Evolutionary conservation across 495 filamentous ascomycete genomes (phyloP).

Genomic region (Astrocystis sublimbata): DNA sequence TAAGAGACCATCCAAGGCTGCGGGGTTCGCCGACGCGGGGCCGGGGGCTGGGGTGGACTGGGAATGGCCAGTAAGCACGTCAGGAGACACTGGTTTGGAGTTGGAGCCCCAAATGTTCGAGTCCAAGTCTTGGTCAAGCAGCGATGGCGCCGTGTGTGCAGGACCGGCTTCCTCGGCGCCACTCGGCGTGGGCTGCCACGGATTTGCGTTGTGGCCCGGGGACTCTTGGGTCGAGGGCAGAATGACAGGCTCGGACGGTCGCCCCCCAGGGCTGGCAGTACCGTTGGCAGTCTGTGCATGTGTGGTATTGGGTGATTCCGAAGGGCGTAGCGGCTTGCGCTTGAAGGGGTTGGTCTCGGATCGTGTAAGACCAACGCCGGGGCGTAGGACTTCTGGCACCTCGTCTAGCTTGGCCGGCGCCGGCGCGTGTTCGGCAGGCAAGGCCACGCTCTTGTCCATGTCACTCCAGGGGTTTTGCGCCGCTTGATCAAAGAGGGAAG

Average conservation of each 20-base stretch:
- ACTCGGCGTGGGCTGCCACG: conserved; percentile 49
- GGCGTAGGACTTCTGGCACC: conserved; percentile 38
- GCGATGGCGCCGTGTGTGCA: conserved; percentile 22
- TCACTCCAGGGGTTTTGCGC: conserved; percentile 34
- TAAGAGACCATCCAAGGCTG: conserved; percentile 24
- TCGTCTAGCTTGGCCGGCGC: conserved; percentile 21
- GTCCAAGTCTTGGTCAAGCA: conserved; percentile 32
- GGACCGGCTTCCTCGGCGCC: conserved; percentile 15
- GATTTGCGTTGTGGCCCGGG: conserved; percentile 45
- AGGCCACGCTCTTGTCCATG: conserved; percentile 7
- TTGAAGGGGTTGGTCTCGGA: conserved; percentile 58
- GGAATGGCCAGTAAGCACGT: conserved; percentile 4
- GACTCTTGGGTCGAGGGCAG: conserved; percentile 40
- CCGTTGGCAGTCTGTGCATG: conserved; percentile 17
- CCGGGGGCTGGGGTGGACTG: background rate
- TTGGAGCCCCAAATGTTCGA: conserved; percentile 40
- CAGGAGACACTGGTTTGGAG: conserved; percentile 34
- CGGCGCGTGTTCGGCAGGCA: conserved; percentile 21
- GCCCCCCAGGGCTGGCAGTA: conserved; percentile 9
- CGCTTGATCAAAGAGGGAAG: conserved; percentile 22
- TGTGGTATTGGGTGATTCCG: background rate
- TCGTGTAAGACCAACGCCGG: conserved; percentile 33
- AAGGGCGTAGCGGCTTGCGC: conserved; percentile 36
- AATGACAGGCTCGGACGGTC: conserved; percentile 35
- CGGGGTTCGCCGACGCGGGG: background rate